Evolutionary conservation across 148 eudicot genomes (phyloP), one percentile per base, ranked within the genome.

Genomic region (Camellia granthamiana): DNA sequence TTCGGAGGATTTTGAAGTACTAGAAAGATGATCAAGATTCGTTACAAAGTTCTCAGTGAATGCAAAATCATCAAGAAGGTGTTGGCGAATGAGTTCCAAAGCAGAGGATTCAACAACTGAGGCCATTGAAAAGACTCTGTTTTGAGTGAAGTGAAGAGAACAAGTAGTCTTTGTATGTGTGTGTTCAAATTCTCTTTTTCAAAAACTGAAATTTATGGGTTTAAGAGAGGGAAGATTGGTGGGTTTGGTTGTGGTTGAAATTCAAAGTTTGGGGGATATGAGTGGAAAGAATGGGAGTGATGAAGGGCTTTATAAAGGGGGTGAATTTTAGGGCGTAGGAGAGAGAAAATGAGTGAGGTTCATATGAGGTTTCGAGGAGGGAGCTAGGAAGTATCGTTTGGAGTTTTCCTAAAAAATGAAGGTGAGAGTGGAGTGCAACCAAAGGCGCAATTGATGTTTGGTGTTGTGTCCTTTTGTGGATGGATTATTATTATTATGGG

Each of bases 31-130:
- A 10, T 55, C 13, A 7, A 14, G 8, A n/a, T 12, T 9, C 18
- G 52, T 0, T 1, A 43, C n/a, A 15, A 51, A 80, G 13, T 15
- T 49, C 11, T 72, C 43, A 0, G 65, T 0, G 4, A 74, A 64
- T 18, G 73, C 11, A 18, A 23, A 66, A 11, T 81, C 83, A 5
- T 75, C 68, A 1, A 81, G 64, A 6, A 81, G 83, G 74, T 81
- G 79, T 55, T 81, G 79, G 59, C 83, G 83, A 54, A 81, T 81
- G 42, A 81, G 74, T 13, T 81, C 79, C 4, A 81, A 11, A 81
- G 79, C 67, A 5, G 79, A 81, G 68, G 83, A 42, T 66, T 75
- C 83, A 14, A 66, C 60, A 38, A 67, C 23, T 11, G 74, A 55
- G 46, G 79, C 83, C 79, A 75, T 75, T 41, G n/a, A 43, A 41